A percentile compares a stretch with the other conserved stretches of the same genome.
phyloP scores from a whole-genome alignment of 371 early-diverging fungal genomes.

The Mucor circinelloides region DNA sequence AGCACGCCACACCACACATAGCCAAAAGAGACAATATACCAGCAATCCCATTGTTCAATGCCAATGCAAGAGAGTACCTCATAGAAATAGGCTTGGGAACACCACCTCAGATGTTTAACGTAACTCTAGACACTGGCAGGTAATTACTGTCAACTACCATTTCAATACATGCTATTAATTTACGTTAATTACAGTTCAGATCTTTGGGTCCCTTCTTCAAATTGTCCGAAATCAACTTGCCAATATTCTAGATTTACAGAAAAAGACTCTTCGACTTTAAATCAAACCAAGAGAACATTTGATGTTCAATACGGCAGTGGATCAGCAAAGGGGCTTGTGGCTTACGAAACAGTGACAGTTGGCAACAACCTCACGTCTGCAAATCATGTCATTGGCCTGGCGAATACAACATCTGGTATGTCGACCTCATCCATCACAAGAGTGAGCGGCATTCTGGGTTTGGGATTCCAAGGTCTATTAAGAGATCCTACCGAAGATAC shows the following conservation, averaged over 20 bases:
- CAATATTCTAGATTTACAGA: conserved; percentile 29
- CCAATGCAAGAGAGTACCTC: conserved; percentile 32
- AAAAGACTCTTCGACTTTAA: conserved; percentile 29
- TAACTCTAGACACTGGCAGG: conserved; percentile 52
- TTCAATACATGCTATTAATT: background rate
- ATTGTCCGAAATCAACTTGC: conserved; percentile 30
- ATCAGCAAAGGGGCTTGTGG: conserved; percentile 37
- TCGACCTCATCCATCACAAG: conserved; percentile 3
- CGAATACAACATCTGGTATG: conserved; percentile 19
- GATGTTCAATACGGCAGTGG: conserved; percentile 43
- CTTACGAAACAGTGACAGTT: conserved; percentile 30
- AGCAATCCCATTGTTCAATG: conserved; percentile 29
- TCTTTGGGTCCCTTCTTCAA: conserved; percentile 42
- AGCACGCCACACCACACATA: background rate
- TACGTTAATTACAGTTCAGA: conserved; percentile 24
- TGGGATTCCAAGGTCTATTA: conserved; percentile 33
- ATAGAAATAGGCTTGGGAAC: conserved; percentile 38
- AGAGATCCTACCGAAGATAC: conserved; percentile 17
- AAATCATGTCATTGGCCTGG: conserved; percentile 35
- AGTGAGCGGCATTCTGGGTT: conserved; percentile 45
- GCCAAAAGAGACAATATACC: conserved; percentile 11
- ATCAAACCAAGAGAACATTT: conserved; percentile 24
- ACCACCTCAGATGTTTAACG: conserved; percentile 36
- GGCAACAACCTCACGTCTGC: conserved; percentile 21
- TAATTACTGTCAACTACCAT: conserved; percentile 5